Evolutionary conservation across 2,329 filamentous ascomycete species (phyloP).

Genomic region (Pseudogymnoascus sp.): DNA sequence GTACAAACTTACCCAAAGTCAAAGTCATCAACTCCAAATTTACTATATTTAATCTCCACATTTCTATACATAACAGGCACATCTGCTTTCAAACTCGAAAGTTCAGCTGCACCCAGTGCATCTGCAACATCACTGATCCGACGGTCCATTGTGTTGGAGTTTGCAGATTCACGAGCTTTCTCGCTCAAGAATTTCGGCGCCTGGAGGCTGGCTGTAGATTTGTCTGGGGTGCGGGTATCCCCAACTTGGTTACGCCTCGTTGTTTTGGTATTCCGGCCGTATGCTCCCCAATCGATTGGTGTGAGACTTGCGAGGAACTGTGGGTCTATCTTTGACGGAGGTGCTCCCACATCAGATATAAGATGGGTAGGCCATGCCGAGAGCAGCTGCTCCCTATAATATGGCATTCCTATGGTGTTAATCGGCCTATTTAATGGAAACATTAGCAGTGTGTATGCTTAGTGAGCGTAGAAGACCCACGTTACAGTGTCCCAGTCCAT

Average conservation of each 20-base stretch:
- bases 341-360: constrained; percentile 77
- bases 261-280: constrained; percentile 68
- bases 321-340: constrained; percentile 67
- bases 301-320: constrained; percentile 63
- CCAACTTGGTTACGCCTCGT: constrained; percentile 75
- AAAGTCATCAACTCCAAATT: constrained; percentile 98
- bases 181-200: constrained; percentile 93
- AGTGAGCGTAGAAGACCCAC: constrained; percentile 37
- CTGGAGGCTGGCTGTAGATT: constrained; percentile 52
- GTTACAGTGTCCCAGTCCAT: constrained; percentile 62
- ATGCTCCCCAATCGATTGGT: constrained; percentile 66
- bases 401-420: constrained; percentile 82
- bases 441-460: background rate
- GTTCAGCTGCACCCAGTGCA: constrained; percentile 58
- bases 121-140: constrained; percentile 50
- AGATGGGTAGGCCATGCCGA: constrained; percentile 86
- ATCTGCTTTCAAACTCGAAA: constrained; percentile 71
- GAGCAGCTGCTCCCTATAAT: constrained; percentile 79
- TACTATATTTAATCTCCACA: constrained; percentile 98
- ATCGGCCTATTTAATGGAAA: constrained; percentile 52
- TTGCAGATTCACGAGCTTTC: constrained; percentile 65
- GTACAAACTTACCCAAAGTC: constrained; percentile 68
- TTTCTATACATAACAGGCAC: constrained; percentile 85
- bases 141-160: constrained; percentile 37
- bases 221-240: constrained; percentile 60